A percentile compares a stretch with the other conserved stretches of the same genome.
phyloP scores from a whole-genome alignment of 495 filamentous ascomycete genomes.

The Podospora australis region DNA sequence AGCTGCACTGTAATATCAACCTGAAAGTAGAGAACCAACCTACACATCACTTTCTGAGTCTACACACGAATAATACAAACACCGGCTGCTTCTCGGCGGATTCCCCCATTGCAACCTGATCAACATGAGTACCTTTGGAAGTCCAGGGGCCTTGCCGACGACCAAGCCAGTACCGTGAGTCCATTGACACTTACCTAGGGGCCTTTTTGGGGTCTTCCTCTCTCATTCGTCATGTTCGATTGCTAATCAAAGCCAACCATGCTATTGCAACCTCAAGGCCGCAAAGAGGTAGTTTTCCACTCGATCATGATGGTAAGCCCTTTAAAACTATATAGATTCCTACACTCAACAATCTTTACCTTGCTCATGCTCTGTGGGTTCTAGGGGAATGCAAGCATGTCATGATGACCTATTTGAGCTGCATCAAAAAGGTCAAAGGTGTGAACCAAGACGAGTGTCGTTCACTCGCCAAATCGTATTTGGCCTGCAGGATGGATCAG shows the following conservation, averaged over 20 bases:
- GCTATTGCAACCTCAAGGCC: constrained; percentile 57
- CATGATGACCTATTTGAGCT: constrained; percentile 75
- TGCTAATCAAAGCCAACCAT: no score
- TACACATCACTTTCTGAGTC: no score
- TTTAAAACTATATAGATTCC: background rate
- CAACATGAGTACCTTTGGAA: constrained; percentile 60
- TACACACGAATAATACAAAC: no score
- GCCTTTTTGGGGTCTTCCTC: no score
- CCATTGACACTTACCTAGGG: no score
- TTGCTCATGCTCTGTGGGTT: constrained; percentile 3
- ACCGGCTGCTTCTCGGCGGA: no score
- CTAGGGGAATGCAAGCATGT: constrained; percentile 87
- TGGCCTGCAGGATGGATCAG: constrained; percentile 92
- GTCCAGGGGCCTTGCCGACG: constrained; percentile 64
- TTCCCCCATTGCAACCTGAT: background rate
- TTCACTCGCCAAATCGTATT: constrained; percentile 75
- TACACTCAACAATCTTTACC: no score
- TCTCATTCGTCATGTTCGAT: no score
- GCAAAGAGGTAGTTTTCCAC: constrained; percentile 90
- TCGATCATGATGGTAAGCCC: constrained; percentile 82
- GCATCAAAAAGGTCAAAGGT: constrained; percentile 73
- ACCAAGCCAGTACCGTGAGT: constrained; percentile 77
- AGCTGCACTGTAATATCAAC: no score
- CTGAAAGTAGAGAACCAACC: no score
- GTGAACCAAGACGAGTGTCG: constrained; percentile 83